Percentiles rank a stretch among this genome's conserved stretches.
These are phyloP conservation scores for Citrus trifoliata DNA, from an alignment of 345 rosid genomes.

Conservation along the genomic window DNA sequence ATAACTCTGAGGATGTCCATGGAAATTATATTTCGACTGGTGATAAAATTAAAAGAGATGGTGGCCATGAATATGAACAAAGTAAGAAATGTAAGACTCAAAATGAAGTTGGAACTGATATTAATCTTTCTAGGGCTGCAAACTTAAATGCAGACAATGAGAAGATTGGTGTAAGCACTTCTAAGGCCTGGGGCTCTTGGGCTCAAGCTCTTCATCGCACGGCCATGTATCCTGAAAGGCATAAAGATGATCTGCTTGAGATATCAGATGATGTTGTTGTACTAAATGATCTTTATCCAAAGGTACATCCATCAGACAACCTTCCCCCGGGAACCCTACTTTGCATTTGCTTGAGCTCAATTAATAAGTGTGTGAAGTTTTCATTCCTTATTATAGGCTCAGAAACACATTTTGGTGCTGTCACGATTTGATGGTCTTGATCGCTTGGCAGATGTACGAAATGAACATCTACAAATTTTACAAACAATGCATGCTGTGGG, in stretches of 20 bases:
- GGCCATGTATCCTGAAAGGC: conserved; percentile 76
- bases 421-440: conserved; percentile 61
- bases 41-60: conserved; percentile 45
- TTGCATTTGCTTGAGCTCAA: conserved; percentile 6
- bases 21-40: conserved; percentile 15
- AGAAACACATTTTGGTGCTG: conserved; percentile 70
- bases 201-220: conserved; percentile 68
- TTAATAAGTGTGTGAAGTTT: background rate
- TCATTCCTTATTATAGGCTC: conserved; percentile 46
- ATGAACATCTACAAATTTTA: conserved; percentile 60
- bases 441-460: conserved; percentile 55
- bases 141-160: conserved; percentile 19
- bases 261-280: conserved; percentile 58
- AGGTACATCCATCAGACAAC: conserved; percentile 37
- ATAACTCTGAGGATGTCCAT: conserved; percentile 16
- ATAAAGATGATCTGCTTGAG: conserved; percentile 57
- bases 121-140: conserved; percentile 18
- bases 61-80: conserved; percentile 27
- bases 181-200: conserved; percentile 72
- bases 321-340: background rate
- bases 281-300: conserved; percentile 75
- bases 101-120: conserved; percentile 20
- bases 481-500: conserved; percentile 68
- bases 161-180: conserved; percentile 20
- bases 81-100: conserved; percentile 51